These are phyloP conservation scores for Paraleonurus japonicus DNA, from an alignment of 257 asterid species.

Conservation along the genomic window DNA sequence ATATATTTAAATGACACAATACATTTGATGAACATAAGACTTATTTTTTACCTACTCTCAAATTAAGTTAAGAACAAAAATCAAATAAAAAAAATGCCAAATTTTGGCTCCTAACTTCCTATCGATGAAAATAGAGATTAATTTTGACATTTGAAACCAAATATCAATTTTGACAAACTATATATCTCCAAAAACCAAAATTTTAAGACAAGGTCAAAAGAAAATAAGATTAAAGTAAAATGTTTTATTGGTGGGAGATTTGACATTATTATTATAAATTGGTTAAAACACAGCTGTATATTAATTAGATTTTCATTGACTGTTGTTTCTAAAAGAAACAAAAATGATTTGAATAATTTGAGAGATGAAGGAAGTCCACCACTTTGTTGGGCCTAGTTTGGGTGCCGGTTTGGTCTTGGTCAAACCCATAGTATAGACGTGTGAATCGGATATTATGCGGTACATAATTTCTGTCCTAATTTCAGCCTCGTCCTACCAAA, in stretches of 20 bases:
- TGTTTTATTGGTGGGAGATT: not conserved
- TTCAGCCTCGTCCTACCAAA: conserved; percentile 3
- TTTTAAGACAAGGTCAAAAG: not conserved
- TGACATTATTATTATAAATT: not conserved
- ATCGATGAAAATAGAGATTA: conserved; percentile 8
- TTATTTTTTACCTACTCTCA: too few relatives aligned
- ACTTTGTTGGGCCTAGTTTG: not conserved
- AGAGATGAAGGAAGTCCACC: conserved; percentile 12
- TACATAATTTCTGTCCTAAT: not conserved
- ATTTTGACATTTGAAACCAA: not conserved
- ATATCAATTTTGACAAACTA: not conserved
- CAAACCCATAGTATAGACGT: conserved; percentile 18
- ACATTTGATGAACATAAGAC: too few relatives aligned
- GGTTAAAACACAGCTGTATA: not conserved
- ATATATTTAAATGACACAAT: too few relatives aligned
- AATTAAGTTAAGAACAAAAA: not conserved
- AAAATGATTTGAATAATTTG: not conserved
- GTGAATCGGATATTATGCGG: conserved; percentile 16
- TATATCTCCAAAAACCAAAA: not conserved
- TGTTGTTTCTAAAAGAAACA: not conserved
- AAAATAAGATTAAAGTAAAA: not conserved
- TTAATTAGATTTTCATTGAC: not conserved
- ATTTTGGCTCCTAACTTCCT: not conserved
- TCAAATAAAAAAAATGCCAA: not conserved
- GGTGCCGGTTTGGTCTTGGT: conserved; percentile 3